A percentile compares a stretch with the other conserved stretches of the same genome.
Conservation (phyloP, 768 basidiomycete species). For the Mycena albidolilacea region DNA sequence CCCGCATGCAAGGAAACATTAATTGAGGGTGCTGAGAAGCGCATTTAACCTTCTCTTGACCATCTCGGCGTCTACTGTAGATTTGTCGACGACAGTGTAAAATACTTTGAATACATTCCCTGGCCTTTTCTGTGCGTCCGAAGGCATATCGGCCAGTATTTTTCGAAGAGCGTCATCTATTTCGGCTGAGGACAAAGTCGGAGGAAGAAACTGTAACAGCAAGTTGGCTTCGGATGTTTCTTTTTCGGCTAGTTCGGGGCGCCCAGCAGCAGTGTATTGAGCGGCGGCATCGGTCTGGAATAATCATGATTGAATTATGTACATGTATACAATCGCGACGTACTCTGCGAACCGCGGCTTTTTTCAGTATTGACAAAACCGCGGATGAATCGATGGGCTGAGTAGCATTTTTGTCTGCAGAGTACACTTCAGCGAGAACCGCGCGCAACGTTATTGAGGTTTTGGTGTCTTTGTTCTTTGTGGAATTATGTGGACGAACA, state of each 20-base stretch:
- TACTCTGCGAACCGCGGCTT: conserved; percentile 72
- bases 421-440: conserved; percentile 78
- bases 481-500: conserved; percentile 2
- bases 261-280: conserved; percentile 70
- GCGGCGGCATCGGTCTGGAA: conserved; percentile 71
- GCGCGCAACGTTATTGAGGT: conserved; percentile 73
- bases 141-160: conserved; percentile 52
- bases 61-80: conserved; percentile 67
- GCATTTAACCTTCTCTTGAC: conserved; percentile 68
- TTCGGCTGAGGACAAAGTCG: conserved; percentile 68
- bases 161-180: conserved; percentile 67
- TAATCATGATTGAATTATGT: conserved; percentile 16
- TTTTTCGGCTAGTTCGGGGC: conserved; percentile 75
- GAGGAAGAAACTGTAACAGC: conserved; percentile 71
- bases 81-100: conserved; percentile 73
- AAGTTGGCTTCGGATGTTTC: conserved; percentile 72
- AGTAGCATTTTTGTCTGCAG: conserved; percentile 70
- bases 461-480: conserved; percentile 69
- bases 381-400: conserved; percentile 61
- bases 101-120: conserved; percentile 75
- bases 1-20: conserved; percentile 6
- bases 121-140: conserved; percentile 48
- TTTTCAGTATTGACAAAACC: conserved; percentile 69
- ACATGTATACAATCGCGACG: conserved; percentile 44
- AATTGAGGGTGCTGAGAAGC: conserved; percentile 45